Percentiles rank a stretch among this genome's conserved stretches.
These are phyloP conservation scores for Oryza meyeriana DNA, from an alignment of 176 grass and related monocot genomes.

Conservation along the genomic window DNA sequence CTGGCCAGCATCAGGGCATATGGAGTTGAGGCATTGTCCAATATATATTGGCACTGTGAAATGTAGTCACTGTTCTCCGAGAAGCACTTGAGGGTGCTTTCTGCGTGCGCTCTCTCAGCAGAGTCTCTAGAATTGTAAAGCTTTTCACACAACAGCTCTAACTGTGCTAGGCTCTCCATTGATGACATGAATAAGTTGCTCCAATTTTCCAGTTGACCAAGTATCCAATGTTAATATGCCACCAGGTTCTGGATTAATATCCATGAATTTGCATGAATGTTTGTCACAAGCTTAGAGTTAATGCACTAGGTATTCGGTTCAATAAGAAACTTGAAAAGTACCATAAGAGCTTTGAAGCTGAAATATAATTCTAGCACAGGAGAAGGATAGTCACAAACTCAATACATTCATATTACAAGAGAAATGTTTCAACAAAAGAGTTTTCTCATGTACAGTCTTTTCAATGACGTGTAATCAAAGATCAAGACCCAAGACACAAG, in stretches of 20 bases:
- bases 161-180: slow-evolving; percentile 98
- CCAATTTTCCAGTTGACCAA: slow-evolving; percentile 64
- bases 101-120: slow-evolving; percentile 86
- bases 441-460: slow-evolving; percentile 50
- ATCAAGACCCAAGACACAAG: slow-evolving; percentile 39
- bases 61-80: slow-evolving; percentile 99
- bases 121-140: slow-evolving; percentile 99
- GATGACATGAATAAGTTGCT: slow-evolving; percentile 51
- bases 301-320: slow-evolving; percentile 50
- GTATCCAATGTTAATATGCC: slow-evolving; percentile 68
- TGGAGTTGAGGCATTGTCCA: slow-evolving; percentile 98
- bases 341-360: slow-evolving; percentile 63
- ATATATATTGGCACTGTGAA: slow-evolving; percentile 97
- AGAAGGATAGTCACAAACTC: slow-evolving; percentile 58
- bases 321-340: slow-evolving; percentile 51
- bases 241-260: slow-evolving; percentile 68
- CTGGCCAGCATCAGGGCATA: slow-evolving; percentile 98
- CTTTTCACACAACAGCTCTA: slow-evolving; percentile 98
- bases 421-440: slow-evolving; percentile 59
- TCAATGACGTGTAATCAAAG: slow-evolving; percentile 34
- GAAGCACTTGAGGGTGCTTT: slow-evolving; percentile 97
- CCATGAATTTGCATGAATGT: slow-evolving; percentile 70
- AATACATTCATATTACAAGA: slow-evolving; percentile 91
- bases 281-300: slow-evolving; percentile 49
- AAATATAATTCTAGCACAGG: slow-evolving; percentile 81